Percentiles rank a stretch among this genome's conserved stretches.
These are phyloP conservation scores for Lactifluus subvellereus DNA, from an alignment of 768 basidiomycete genomes.

Conservation along the genomic window DNA sequence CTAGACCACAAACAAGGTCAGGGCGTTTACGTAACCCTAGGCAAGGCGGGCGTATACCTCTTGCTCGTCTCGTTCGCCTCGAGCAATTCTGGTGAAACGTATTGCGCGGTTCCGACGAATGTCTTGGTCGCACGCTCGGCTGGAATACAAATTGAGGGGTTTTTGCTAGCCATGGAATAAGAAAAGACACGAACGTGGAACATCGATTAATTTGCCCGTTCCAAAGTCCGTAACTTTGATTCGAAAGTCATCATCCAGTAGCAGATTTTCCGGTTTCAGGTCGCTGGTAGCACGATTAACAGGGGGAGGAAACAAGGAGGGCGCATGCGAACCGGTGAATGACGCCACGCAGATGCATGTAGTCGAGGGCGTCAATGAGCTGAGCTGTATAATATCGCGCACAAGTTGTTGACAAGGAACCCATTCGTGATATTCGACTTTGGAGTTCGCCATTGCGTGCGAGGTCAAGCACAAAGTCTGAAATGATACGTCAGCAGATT, in stretches of 20 bases:
- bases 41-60: constrained; percentile 44
- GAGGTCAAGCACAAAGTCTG: constrained; percentile 77
- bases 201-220: constrained; percentile 71
- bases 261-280: constrained; percentile 81
- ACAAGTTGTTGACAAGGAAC: constrained; percentile 78
- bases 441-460: constrained; percentile 77
- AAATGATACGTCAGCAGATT: background rate
- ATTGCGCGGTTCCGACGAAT: constrained; percentile 89
- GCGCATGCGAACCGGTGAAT: constrained; percentile 61
- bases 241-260: constrained; percentile 81
- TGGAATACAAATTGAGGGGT: constrained; percentile 26
- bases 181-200: constrained; percentile 40
- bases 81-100: constrained; percentile 83
- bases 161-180: constrained; percentile 28
- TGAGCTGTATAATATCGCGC: constrained; percentile 86
- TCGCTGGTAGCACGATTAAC: constrained; percentile 40
- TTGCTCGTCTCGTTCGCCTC: constrained; percentile 66
- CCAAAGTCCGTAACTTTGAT: constrained; percentile 98
- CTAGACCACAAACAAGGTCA: constrained; percentile 35
- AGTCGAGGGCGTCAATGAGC: constrained; percentile 80
- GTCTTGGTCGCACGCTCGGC: constrained; percentile 52
- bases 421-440: constrained; percentile 61
- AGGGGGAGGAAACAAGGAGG: constrained; percentile 4
- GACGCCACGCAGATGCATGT: constrained; percentile 86
- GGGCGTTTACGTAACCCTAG: background rate